phyloP scores from a whole-genome alignment of 2,329 filamentous ascomycete genomes.

The Diaporthe sp. region DNA sequence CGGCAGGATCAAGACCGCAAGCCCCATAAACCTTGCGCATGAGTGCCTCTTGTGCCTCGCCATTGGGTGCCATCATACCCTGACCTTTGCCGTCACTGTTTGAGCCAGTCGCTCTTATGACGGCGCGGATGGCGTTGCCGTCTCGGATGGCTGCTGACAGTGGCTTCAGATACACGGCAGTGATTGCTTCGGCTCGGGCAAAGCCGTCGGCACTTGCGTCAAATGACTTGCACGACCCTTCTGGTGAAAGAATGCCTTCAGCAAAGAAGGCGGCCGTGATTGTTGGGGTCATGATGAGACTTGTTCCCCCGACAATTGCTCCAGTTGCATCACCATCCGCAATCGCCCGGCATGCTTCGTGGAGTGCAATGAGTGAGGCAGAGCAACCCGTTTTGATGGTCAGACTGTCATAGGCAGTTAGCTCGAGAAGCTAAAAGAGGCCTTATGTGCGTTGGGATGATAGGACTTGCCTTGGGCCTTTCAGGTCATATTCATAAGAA shows the following conservation, averaged over 20 bases:
- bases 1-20: not conserved
- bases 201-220: not conserved
- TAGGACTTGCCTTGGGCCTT: not conserved
- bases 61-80: not conserved
- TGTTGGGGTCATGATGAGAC: constrained; percentile 4
- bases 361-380: constrained; percentile 1
- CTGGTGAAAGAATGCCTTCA: not conserved
- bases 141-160: not conserved
- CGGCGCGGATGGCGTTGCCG: not conserved
- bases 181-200: not conserved
- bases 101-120: not conserved
- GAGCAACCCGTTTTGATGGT: not conserved
- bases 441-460: not conserved
- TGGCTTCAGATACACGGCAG: not conserved
- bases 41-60: not conserved
- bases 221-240: not conserved
- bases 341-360: constrained; percentile 3
- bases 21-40: not conserved
- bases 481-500: constrained; percentile 1
- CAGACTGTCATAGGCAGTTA: not conserved
- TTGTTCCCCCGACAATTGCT: not conserved
- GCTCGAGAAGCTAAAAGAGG: not conserved
- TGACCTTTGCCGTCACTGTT: not conserved
- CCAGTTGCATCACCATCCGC: constrained; percentile 5
- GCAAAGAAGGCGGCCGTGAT: constrained; percentile 8